phyloP scores from a whole-genome alignment of 2,329 filamentous ascomycete genomes.

The Colletotrichum sp. region DNA sequence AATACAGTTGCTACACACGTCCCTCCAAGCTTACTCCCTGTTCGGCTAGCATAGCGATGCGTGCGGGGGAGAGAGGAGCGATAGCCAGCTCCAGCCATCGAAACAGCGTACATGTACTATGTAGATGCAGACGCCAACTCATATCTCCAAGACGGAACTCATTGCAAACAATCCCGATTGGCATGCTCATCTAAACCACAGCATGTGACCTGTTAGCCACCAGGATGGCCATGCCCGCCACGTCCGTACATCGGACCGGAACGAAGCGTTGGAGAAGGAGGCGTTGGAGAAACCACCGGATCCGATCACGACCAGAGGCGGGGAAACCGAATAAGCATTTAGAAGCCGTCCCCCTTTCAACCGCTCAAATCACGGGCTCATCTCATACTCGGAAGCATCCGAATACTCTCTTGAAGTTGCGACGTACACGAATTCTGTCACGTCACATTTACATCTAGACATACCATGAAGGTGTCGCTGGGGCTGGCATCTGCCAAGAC shows the following conservation, averaged over 20 bases:
- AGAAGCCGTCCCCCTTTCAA: not conserved
- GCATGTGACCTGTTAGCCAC: not conserved
- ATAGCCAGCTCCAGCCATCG: not conserved
- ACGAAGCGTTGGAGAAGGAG: not conserved
- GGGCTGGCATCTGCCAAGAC: not conserved
- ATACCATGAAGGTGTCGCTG: not conserved
- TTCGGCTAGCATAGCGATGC: not conserved
- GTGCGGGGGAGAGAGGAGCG: not conserved
- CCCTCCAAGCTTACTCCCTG: not conserved
- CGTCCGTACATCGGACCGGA: constrained; percentile 15
- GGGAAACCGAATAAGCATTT: not conserved
- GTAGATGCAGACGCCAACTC: not conserved
- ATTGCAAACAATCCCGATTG: not conserved
- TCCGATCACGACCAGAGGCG: not conserved
- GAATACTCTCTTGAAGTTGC: not conserved
- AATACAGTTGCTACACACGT: not conserved
- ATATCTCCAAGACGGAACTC: not conserved
- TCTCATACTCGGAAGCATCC: not conserved
- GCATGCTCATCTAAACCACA: not conserved
- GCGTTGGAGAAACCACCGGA: not conserved
- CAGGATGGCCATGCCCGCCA: constrained; percentile 6
- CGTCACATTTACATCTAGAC: not conserved
- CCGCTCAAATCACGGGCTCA: not conserved
- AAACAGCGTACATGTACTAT: not conserved
- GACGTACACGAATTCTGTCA: not conserved